Evolutionary conservation across 768 basidiomycete species (phyloP).

Genomic region (Austroboletus eburneus): DNA sequence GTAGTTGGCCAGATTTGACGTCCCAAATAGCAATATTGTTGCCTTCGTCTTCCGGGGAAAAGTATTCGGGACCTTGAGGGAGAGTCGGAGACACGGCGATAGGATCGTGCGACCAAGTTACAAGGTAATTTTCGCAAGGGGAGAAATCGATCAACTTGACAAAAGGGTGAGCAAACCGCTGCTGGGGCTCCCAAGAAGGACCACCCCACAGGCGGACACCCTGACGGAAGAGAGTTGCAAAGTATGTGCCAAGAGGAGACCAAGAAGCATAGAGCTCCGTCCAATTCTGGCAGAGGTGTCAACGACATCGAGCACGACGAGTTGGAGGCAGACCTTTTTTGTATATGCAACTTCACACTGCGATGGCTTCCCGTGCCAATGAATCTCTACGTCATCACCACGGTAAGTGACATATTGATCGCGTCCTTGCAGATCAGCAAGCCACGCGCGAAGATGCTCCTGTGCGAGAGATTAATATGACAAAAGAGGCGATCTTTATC

Average conservation of each 20-base stretch:
- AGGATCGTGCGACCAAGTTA: slow-evolving; percentile 96
- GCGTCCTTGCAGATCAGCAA: slow-evolving; percentile 86
- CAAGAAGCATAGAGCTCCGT: slow-evolving; percentile 95
- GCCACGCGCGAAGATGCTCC: slow-evolving; percentile 96
- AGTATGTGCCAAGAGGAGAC: slow-evolving; percentile 95
- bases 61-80: slow-evolving; percentile 76
- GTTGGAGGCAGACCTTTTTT: slow-evolving; percentile 56
- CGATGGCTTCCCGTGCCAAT: slow-evolving; percentile 91
- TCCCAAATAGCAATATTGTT: slow-evolving; percentile 99
- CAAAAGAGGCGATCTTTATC: neutral
- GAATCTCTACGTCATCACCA: slow-evolving; percentile 84
- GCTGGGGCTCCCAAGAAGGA: slow-evolving; percentile 79
- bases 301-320: slow-evolving; percentile 4
- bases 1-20: slow-evolving; percentile 85
- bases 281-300: slow-evolving; percentile 63
- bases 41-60: slow-evolving; percentile 93
- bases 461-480: slow-evolving; percentile 29
- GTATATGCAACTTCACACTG: slow-evolving; percentile 73
- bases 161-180: slow-evolving; percentile 91
- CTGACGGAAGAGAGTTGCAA: slow-evolving; percentile 90
- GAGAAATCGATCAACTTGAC: slow-evolving; percentile 97
- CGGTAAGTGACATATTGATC: slow-evolving; percentile 96
- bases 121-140: slow-evolving; percentile 91
- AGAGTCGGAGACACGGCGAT: slow-evolving; percentile 82
- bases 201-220: slow-evolving; percentile 97